phyloP scores from a whole-genome alignment of 1,284 basidiomycete species.

The Moesziomyces sp. region DNA sequence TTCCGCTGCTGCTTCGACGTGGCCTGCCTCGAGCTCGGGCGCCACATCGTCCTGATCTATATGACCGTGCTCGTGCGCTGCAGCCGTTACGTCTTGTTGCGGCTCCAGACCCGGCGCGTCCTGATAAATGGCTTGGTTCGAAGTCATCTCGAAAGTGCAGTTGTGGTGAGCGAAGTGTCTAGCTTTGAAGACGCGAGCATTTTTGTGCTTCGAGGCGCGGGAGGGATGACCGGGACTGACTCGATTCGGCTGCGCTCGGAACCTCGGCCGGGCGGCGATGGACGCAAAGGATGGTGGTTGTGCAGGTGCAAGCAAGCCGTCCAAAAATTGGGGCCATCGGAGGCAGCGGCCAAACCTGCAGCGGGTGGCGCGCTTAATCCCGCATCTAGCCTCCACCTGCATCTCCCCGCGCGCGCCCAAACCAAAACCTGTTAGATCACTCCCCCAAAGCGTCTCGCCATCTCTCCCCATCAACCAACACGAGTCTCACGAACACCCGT shows the following conservation, averaged over 20 bases:
- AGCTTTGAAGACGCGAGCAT: not conserved
- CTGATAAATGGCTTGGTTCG: constrained; percentile 16
- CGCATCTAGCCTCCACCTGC: not conserved
- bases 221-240: not conserved
- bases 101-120: constrained; percentile 39
- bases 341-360: not conserved
- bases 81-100: constrained; percentile 23
- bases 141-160: not conserved
- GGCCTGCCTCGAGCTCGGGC: not conserved
- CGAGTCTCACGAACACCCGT: too few species aligned
- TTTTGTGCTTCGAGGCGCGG: too few species aligned
- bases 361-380: not conserved
- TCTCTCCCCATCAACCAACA: too few species aligned
- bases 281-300: not conserved
- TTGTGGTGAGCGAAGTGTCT: too few species aligned
- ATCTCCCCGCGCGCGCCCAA: not conserved
- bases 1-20: constrained; percentile 12
- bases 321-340: too few species aligned
- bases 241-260: not conserved
- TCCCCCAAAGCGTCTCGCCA: too few species aligned
- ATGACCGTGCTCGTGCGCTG: constrained; percentile 2
- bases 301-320: not conserved
- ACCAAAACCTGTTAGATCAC: not conserved
- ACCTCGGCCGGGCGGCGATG: not conserved
- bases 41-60: not conserved